Evolutionary conservation across 208 protist genomes (phyloP).

Genomic region (Acanthamoeba polyphaga): DNA sequence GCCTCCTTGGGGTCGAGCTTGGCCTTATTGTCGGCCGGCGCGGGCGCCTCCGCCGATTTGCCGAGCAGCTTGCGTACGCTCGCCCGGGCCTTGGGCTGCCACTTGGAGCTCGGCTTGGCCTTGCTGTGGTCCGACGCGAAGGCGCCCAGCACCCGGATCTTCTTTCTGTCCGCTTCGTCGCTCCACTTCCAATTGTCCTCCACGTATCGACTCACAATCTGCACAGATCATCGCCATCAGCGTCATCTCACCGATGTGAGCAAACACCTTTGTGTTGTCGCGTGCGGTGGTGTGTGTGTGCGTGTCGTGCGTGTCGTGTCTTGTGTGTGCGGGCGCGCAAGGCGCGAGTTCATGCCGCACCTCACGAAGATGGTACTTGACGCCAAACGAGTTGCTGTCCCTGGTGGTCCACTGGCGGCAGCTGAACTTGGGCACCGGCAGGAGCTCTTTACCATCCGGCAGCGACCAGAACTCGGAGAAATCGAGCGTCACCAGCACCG

Average conservation of each 20-base stretch:
- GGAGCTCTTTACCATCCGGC: background rate
- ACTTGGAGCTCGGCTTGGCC: background rate
- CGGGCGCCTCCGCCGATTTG: background rate
- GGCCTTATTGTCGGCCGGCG: background rate
- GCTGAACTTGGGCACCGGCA: slow-evolving; percentile 27
- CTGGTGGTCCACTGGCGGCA: slow-evolving; percentile 31
- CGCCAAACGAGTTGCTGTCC: slow-evolving; percentile 25
- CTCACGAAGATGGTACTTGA: slow-evolving; percentile 56
- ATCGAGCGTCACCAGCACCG: slow-evolving; percentile 20
- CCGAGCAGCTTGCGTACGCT: background rate
- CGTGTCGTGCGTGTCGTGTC: background rate
- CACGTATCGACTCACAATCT: slow-evolving; percentile 48
- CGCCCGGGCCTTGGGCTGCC: background rate
- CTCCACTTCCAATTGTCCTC: slow-evolving; percentile 61
- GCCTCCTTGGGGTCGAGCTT: background rate
- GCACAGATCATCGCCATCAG: background rate
- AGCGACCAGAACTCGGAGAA: slow-evolving; percentile 22
- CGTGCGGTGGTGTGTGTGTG: background rate
- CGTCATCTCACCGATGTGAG: background rate
- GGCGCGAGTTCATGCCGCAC: background rate
- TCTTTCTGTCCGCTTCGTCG: background rate
- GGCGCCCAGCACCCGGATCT: background rate
- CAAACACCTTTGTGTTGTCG: background rate
- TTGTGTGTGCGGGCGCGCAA: too few relatives aligned
- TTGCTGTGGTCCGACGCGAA: background rate